These are phyloP conservation scores for Sistotremastrum suecicum DNA, from an alignment of 768 basidiomycete species.

Conservation along the genomic window DNA sequence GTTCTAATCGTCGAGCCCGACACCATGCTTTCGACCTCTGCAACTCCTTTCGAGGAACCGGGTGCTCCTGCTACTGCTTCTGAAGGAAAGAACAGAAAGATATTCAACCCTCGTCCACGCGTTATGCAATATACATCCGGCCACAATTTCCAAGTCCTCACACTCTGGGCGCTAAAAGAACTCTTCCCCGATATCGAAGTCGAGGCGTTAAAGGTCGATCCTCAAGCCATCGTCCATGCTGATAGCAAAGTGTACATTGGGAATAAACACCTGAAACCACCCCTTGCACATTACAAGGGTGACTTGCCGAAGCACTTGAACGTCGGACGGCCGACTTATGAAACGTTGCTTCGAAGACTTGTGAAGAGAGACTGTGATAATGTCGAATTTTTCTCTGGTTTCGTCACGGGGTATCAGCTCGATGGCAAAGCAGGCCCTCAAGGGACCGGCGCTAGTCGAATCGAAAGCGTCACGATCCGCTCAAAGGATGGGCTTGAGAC, in stretches of 20 bases:
- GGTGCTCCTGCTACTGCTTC: no score
- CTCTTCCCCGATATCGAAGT: constrained; percentile 12
- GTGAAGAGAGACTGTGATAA: constrained; percentile 4
- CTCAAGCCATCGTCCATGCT: constrained; percentile 1
- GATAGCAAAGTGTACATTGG: neutral
- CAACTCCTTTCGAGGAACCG: no score
- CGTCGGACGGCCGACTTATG: constrained; percentile 6
- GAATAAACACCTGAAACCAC: neutral
- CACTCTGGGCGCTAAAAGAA: constrained; percentile 3
- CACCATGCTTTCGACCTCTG: neutral
- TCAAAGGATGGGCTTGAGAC: neutral
- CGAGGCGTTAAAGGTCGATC: neutral
- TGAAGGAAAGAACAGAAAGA: no score
- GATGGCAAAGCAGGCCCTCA: neutral
- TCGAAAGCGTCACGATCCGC: constrained; percentile 8
- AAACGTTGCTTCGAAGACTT: constrained; percentile 5
- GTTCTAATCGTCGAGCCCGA: constrained; percentile 5
- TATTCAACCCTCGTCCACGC: no score
- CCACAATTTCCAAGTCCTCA: constrained; percentile 1
- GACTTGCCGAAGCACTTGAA: constrained; percentile 3
- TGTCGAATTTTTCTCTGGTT: constrained; percentile 11
- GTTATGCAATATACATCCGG: no score
- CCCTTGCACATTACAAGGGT: neutral
- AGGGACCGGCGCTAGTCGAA: neutral
- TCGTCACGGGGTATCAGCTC: constrained; percentile 6